These are phyloP conservation scores for Hyaloperonospora brassicae DNA, from an alignment of 352 stramenopile species.

Conservation along the genomic window DNA sequence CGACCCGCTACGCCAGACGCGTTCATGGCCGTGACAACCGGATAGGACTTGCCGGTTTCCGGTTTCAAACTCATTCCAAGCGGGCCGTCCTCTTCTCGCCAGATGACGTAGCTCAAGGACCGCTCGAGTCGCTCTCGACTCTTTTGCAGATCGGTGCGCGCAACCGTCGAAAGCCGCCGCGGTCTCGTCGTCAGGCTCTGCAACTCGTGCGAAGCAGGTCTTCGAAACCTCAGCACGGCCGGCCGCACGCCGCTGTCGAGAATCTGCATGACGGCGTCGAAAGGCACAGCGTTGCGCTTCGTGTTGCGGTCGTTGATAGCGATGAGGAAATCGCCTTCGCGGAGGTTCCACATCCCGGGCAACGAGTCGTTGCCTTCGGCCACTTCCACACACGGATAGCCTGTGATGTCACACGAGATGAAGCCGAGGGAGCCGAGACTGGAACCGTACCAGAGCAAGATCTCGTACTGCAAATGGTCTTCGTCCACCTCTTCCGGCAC, in stretches of 20 bases:
- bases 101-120: slow-evolving; percentile 57
- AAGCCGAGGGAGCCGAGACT: slow-evolving; percentile 42
- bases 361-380: slow-evolving; percentile 52
- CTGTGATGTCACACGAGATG: slow-evolving; percentile 36
- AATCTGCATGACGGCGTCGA: slow-evolving; percentile 46
- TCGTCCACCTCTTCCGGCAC: slow-evolving; percentile 29
- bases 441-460: slow-evolving; percentile 57
- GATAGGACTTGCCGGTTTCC: slow-evolving; percentile 43
- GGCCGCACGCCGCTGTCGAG: slow-evolving; percentile 53
- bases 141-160: slow-evolving; percentile 25
- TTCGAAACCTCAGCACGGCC: slow-evolving; percentile 50
- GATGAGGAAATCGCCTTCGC: slow-evolving; percentile 51
- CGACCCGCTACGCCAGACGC: slow-evolving; percentile 26
- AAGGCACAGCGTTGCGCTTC: slow-evolving; percentile 28
- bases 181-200: slow-evolving; percentile 21
- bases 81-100: slow-evolving; percentile 52
- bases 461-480: slow-evolving; percentile 40
- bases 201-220: slow-evolving; percentile 41
- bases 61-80: slow-evolving; percentile 53
- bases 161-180: slow-evolving; percentile 6
- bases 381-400: slow-evolving; percentile 43
- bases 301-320: slow-evolving; percentile 50
- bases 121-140: slow-evolving; percentile 45
- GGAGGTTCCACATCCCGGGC: slow-evolving; percentile 59
- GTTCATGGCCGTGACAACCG: slow-evolving; percentile 40